These are phyloP conservation scores for Diaporthe sp. DNA, from an alignment of 2,329 filamentous ascomycete species.

Conservation along the genomic window DNA sequence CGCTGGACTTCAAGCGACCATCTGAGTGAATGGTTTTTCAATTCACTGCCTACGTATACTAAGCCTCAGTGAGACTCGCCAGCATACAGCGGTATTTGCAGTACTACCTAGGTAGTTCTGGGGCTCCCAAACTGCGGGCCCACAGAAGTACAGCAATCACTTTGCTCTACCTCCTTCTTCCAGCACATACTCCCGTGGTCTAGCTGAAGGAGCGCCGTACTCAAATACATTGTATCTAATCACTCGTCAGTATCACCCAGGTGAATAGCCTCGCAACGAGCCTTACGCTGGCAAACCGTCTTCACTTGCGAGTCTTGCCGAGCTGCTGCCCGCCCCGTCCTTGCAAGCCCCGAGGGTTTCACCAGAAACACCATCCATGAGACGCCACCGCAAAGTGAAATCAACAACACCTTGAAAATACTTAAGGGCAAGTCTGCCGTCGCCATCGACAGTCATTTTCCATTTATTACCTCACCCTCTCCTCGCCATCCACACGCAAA, in stretches of 20 bases:
- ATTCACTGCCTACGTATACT: no score
- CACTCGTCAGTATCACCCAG: no score
- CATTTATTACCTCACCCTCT: not conserved
- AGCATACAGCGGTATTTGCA: not conserved
- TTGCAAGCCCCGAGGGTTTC: not conserved
- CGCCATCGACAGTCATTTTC: not conserved
- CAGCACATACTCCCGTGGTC: no score
- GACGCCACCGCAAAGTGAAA: not conserved
- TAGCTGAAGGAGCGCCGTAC: no score
- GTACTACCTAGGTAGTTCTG: no score
- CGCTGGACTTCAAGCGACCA: not conserved
- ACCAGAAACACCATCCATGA: no score
- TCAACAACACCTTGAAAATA: no score
- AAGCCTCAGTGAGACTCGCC: no score
- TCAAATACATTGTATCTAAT: no score
- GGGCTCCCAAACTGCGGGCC: not conserved
- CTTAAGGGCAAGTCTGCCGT: not conserved
- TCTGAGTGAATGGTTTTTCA: no score
- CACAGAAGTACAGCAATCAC: not conserved
- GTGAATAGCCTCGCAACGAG: no score
- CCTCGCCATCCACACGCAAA: not conserved
- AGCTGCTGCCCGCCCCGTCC: not conserved
- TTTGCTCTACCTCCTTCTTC: no score
- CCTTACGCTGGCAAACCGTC: not conserved
- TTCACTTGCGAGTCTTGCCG: not conserved